Base-by-base conservation (phyloP, 176 grass and related monocot genomes). In the Carex scoparia region DNA sequence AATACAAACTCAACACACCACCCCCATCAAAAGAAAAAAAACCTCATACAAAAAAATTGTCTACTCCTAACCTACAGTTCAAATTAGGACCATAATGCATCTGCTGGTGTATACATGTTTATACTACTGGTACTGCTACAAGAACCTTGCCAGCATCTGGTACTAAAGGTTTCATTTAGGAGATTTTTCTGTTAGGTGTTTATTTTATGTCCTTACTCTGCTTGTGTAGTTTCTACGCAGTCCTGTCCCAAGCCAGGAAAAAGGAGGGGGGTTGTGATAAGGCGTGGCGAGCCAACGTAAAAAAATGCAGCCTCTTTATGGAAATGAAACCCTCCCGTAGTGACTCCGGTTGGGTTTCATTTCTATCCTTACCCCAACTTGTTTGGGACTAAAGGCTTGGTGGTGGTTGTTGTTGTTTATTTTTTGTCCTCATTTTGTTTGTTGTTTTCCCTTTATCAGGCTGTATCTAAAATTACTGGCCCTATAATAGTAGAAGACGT, bases 401-500 rank as follows among this genome's bases (percentile, higher is more conserved):
- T 23, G 23, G 23, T 23, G 23, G 23, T 23, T 23, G 23, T 23
- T 23, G 23, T 23, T 12, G 38, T 46, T 76, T 32, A 51, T 15
- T 32, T 77, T 56, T 5, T 31, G 10, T 55, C 31, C 32, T 69
- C 3, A 37, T 84, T 72, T 77, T 48, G 65, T 58, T 64, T 66
- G 3, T 86, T 23, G 35, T 58, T 49, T 79, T 81, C 86, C 42
- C 81, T 74, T 58, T 51, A 28, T 33, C 60, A 72, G 61, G 76
- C 23, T 58, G 86, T 86, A 81, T 98, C 95, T 82, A 70, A 94
- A 78, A 88, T 98, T 80, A 98, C 95, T 61, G 95, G 95, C 65
- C 87, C 90, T 68, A 89, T 95, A 79, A 88, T 98, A 63, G 93
- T 98, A 82, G 95, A 98, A 93, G 95, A 98, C 75, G 93, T 98